Conservation (phyloP, 2,329 filamentous ascomycete species). For the Fusarium nygamai region DNA sequence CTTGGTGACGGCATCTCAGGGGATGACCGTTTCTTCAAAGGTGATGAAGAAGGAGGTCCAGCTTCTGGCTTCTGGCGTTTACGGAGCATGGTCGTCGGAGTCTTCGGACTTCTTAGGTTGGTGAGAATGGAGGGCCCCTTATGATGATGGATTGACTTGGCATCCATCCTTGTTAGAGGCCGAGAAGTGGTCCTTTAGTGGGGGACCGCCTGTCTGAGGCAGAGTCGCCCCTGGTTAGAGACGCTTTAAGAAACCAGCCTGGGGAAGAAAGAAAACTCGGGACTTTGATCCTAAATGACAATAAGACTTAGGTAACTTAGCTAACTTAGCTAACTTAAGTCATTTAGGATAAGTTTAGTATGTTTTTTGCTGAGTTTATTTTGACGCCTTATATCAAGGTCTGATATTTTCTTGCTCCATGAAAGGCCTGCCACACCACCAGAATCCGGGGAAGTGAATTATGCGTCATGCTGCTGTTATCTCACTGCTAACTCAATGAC, state of each 20-base stretch:
- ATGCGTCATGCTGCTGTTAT: background rate
- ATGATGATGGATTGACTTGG: slow-evolving; percentile 33
- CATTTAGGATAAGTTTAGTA: background rate
- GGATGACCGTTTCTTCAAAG: background rate
- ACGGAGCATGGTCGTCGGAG: slow-evolving; percentile 43
- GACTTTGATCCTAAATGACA: background rate
- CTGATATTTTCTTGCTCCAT: background rate
- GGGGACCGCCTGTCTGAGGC: slow-evolving; percentile 7
- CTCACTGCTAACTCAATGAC: background rate
- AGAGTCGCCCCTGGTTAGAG: slow-evolving; percentile 4
- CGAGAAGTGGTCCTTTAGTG: slow-evolving; percentile 30
- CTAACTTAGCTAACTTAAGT: background rate
- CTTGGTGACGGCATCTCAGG: slow-evolving; percentile 13
- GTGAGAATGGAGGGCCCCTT: slow-evolving; percentile 24
- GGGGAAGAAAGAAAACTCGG: background rate
- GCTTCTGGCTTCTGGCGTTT: slow-evolving; percentile 37
- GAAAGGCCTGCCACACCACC: background rate
- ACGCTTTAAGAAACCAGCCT: slow-evolving; percentile 1
- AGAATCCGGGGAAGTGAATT: slow-evolving; percentile 32
- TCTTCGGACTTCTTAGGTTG: slow-evolving; percentile 17
- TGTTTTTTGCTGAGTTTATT: background rate
- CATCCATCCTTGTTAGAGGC: slow-evolving; percentile 18
- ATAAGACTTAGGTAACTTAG: background rate
- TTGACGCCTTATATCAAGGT: background rate
- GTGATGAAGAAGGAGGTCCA: background rate